These are phyloP conservation scores for Podospora tetraspora DNA, from an alignment of 495 filamentous ascomycete genomes.

Conservation along the genomic window DNA sequence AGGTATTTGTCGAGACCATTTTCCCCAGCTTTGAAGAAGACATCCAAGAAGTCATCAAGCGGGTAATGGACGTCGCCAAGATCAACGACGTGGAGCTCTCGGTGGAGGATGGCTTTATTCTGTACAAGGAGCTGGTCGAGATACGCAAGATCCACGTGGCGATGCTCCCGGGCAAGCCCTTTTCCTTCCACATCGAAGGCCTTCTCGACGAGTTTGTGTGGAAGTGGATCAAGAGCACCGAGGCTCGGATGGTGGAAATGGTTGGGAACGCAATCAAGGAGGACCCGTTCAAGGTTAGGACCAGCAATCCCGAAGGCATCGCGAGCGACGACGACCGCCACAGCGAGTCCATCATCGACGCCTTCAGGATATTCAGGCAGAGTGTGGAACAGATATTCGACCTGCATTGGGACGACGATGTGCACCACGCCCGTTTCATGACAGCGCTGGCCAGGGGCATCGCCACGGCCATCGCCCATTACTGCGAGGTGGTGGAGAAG, in stretches of 20 bases:
- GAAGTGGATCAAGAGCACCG: conserved; percentile 83
- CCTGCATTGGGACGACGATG: conserved; percentile 86
- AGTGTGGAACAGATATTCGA: conserved; percentile 77
- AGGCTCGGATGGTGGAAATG: conserved; percentile 72
- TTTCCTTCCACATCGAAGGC: conserved; percentile 81
- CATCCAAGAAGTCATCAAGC: conserved; percentile 70
- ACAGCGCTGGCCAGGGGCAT: conserved; percentile 88
- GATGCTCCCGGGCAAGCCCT: conserved; percentile 59
- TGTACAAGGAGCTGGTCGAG: conserved; percentile 82
- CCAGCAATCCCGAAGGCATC: conserved; percentile 51
- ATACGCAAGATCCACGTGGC: conserved; percentile 73
- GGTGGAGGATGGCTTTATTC: conserved; percentile 85
- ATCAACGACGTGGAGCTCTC: conserved; percentile 66
- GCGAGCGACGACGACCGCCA: conserved; percentile 80
- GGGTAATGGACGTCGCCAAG: conserved; percentile 68
- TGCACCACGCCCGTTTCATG: conserved; percentile 95
- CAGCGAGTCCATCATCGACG: conserved; percentile 88
- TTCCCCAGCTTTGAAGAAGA: conserved; percentile 88
- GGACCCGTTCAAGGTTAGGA: conserved; percentile 71
- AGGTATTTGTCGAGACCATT: conserved; percentile 72
- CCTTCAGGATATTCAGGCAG: conserved; percentile 90
- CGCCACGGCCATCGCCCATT: conserved; percentile 72
- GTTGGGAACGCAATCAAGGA: conserved; percentile 86
- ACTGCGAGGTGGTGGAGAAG: conserved; percentile 87
- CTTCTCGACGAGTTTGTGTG: conserved; percentile 87